Conservation (phyloP, 306 rosid species). For the Dryas alaskensis region DNA sequence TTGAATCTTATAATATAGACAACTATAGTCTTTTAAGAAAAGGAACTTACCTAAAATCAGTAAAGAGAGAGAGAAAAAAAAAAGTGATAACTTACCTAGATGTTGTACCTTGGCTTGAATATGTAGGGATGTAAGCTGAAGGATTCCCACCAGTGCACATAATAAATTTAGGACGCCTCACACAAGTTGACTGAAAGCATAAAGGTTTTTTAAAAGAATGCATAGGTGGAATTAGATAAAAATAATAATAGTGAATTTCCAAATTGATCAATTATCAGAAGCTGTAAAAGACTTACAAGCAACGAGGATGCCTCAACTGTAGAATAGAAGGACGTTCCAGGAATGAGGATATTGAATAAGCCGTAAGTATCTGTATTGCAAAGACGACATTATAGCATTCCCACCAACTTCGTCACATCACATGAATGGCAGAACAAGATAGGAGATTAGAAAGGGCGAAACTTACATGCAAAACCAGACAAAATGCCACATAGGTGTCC, state of each 20-base stretch:
- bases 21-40: constrained; percentile 3
- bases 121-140: constrained; percentile 68
- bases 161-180: constrained; percentile 91
- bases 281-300: constrained; percentile 66
- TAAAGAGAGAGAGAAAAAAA: too few relatives aligned
- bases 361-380: constrained; percentile 78
- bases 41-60: background rate
- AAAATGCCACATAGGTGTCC: constrained; percentile 99
- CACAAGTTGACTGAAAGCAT: constrained; percentile 68
- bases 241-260: background rate
- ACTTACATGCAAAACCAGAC: constrained; percentile 96
- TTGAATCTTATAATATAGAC: constrained; percentile 5
- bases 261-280: constrained; percentile 19
- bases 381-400: constrained; percentile 19
- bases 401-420: constrained; percentile 17
- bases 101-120: constrained; percentile 63
- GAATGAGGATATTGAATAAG: constrained; percentile 78
- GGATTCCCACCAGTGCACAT: constrained; percentile 91
- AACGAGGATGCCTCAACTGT: constrained; percentile 71
- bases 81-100: constrained; percentile 44
- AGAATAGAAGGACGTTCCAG: constrained; percentile 79
- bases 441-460: constrained; percentile 23
- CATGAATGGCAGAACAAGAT: background rate
- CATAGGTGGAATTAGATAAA: background rate
- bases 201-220: constrained; percentile 6